Evolutionary conservation across 331 rosid genomes (phyloP), one percentile per base, ranked within the genome.

Genomic region (Telfairia occidentalis): DNA sequence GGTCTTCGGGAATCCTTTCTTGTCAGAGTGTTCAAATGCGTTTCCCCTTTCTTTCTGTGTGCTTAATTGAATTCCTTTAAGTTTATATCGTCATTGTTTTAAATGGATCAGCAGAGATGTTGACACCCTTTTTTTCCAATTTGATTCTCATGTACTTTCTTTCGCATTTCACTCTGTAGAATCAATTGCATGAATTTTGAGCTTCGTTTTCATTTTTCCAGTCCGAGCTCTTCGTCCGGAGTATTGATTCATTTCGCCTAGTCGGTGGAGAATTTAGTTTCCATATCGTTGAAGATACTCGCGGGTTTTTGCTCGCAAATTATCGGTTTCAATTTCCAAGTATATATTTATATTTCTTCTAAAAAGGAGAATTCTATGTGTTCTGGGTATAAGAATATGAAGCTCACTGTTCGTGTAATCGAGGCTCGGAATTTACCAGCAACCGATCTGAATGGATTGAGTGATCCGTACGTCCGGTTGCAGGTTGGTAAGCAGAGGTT

Each of bases 401-500:
- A 87, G 89, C 95, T 94, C 19, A 77, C 81, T 81, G 89, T 94
- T 57, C 95, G 87, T 54, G 96, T 91, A 48, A 72, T 83, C 72
- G 98, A 90, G 84, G 98, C 92, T 43, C 89, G 92, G 70, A 85
- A 86, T 79, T 78, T 92, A 60, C 86, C 83, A n/a, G 55, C 86
- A 5, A 58, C 60, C 75, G 92, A 87, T 87, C 87, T 79, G 21
- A 82, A 87, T 77, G 97, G 95, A 21, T 74, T 83, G 5, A 82
- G 84, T 81, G 95, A 91, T 80, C 83, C 90, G 24, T 94, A 89
- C 80, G 97, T 91, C 76, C 81, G 87, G 84, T 50, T 91, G 75
- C 84, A 87, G 82, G 76, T 91, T 76, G 98, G 96, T 50, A 89
- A 81, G 83, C 97, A 94, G 77, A 94, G 57, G 86, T 82, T 74